These are phyloP conservation scores for Hypericum perforatum DNA, from an alignment of 345 rosid genomes.

Conservation along the genomic window DNA sequence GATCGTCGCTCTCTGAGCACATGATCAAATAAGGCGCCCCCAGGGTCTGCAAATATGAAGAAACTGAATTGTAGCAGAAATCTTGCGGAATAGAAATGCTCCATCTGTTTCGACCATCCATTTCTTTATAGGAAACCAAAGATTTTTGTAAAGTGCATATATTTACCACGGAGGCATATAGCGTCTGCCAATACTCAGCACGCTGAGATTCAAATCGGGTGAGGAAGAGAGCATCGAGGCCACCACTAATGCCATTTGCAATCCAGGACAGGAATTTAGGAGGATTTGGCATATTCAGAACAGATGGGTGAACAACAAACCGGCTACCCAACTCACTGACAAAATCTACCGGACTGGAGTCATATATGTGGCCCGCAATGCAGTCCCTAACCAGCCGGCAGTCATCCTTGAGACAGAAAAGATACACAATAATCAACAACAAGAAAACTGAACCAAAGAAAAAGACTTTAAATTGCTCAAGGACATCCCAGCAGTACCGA, in stretches of 20 bases:
- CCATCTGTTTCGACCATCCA: too few species aligned
- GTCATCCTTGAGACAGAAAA: constrained; percentile 45
- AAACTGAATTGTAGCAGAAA: constrained; percentile 6
- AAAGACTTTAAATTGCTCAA: too few species aligned
- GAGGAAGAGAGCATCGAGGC: constrained; percentile 80
- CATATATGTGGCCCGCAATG: constrained; percentile 66
- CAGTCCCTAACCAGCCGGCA: constrained; percentile 58
- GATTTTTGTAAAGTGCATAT: neutral
- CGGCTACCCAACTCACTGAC: constrained; percentile 65
- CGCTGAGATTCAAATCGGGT: constrained; percentile 80
- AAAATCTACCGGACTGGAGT: constrained; percentile 85
- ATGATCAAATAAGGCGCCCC: constrained; percentile 75
- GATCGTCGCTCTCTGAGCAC: constrained; percentile 73
- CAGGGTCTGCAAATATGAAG: constrained; percentile 39
- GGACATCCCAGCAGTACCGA: too few species aligned
- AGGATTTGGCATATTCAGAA: constrained; percentile 56
- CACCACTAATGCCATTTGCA: constrained; percentile 59
- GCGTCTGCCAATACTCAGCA: constrained; percentile 88
- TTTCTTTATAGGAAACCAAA: neutral
- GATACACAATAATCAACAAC: neutral
- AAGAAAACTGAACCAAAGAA: too few species aligned
- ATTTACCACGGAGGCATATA: constrained; percentile 83
- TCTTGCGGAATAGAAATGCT: neutral
- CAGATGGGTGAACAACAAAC: constrained; percentile 70
- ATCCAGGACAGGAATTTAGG: constrained; percentile 63